phyloP scores from a whole-genome alignment of 2,329 filamentous ascomycete genomes.

The Trichophyton mentagrophytes region DNA sequence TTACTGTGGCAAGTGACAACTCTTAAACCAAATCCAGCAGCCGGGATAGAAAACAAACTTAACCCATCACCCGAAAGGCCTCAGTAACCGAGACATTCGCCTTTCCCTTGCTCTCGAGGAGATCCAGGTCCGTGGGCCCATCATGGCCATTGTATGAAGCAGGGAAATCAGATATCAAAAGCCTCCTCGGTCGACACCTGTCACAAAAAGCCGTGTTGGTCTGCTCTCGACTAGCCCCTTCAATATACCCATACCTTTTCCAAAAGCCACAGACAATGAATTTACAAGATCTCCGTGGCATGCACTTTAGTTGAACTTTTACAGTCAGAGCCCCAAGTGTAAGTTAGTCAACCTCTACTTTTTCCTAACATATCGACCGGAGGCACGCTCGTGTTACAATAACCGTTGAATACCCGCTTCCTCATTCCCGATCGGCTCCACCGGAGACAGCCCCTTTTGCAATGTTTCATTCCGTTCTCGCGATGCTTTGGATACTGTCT shows the following conservation, averaged over 20 bases:
- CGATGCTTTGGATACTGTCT: background rate
- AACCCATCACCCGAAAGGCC: background rate
- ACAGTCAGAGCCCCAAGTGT: background rate
- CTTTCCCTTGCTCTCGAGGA: background rate
- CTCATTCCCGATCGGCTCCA: background rate
- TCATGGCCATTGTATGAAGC: background rate
- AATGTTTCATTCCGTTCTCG: slow-evolving; percentile 1
- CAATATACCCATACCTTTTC: background rate
- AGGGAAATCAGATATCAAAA: background rate
- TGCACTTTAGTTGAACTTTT: background rate
- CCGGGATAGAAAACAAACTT: background rate
- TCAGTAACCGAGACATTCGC: background rate
- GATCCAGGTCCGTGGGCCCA: background rate
- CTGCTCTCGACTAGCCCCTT: background rate
- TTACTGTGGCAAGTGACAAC: background rate
- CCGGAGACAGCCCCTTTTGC: background rate
- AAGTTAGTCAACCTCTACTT: background rate
- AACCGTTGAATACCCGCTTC: background rate
- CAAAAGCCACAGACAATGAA: background rate
- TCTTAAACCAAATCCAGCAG: background rate
- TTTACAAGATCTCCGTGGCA: background rate
- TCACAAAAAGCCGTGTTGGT: background rate
- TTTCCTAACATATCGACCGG: background rate
- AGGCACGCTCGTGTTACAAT: background rate
- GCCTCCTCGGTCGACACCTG: background rate